Percentiles rank a stretch among this genome's conserved stretches.
Evolutionary conservation across 2,329 filamentous ascomycete species (phyloP).

Genomic region (Diaporthe nobilis): DNA sequence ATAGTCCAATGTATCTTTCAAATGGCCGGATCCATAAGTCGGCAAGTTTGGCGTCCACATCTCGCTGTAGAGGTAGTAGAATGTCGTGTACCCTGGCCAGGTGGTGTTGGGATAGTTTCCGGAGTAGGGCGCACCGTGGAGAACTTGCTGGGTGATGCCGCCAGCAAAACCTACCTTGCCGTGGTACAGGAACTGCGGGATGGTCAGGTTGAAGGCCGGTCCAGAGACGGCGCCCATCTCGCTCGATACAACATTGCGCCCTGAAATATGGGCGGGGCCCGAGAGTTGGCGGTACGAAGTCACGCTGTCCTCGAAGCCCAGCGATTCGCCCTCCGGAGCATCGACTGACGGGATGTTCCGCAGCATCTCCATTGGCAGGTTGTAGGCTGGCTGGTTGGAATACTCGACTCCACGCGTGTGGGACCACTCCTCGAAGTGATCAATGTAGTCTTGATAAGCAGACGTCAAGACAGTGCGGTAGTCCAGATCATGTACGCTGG

Average conservation of each 20-base stretch:
- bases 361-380: conserved; percentile 59
- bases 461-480: conserved; percentile 14
- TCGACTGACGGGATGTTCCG: conserved; percentile 54
- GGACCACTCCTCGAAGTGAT: conserved; percentile 51
- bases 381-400: conserved; percentile 57
- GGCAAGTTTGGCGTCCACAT: conserved; percentile 57
- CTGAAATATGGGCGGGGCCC: conserved; percentile 55
- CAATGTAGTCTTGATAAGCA: conserved; percentile 48
- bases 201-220: conserved; percentile 46
- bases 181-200: conserved; percentile 51
- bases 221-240: conserved; percentile 52
- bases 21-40: conserved; percentile 54
- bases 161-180: conserved; percentile 56
- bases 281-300: conserved; percentile 58
- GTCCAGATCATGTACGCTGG: conserved; percentile 17
- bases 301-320: conserved; percentile 53
- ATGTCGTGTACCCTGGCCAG: conserved; percentile 63
- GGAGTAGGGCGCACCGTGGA: conserved; percentile 59
- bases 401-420: conserved; percentile 51
- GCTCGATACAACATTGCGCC: conserved; percentile 55
- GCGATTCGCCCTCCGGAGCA: conserved; percentile 57
- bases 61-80: conserved; percentile 58
- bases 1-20: conserved; percentile 53
- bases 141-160: conserved; percentile 58
- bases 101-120: conserved; percentile 61